Base-by-base conservation (phyloP, 305 asterid species). In the Rubia tinctorum region DNA sequence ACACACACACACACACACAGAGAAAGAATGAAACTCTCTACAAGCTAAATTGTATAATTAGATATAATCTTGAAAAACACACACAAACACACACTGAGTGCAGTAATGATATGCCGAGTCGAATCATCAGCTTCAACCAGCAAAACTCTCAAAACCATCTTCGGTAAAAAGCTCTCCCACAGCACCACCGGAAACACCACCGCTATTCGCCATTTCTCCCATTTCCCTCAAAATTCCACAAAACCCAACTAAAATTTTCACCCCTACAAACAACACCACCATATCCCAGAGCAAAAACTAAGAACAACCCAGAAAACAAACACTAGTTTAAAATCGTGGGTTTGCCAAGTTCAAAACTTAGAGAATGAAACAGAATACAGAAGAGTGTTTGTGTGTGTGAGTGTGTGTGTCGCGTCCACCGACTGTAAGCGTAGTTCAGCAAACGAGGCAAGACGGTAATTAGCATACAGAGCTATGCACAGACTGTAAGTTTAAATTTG, bases 51-150 rank as follows among this genome's bases (percentile, higher is more conserved):
- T 37, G 5, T 37, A 37, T 37, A 37, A 37, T 37, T 37, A 37
- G 40, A 6, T 6, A 37, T 37, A 37, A 37, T 37, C 40, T 3
- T 37, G 40, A 60, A 60, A 60, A 60, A 60, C 7, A 55, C 13
- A 23, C 11, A 12, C 10, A 22, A 2, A n/a, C 9, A 8, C 64
- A 22, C 75, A 94, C 99, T 98, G 79, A 94, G 97, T 34, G 96
- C 95, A 61, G 98, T 77, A 62, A 94, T 92, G 81, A 94, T 91
- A 82, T 94, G 98, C 82, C 98, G 74, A 11, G 99, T 94, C n/a
- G n/a, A n/a, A n/a, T n/a, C n/a, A n/a, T n/a, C n/a, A n/a, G n/a
- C 85, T 84, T 94, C 99, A 6, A 94, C 98, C 58, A 94, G 74
- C 79, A 94, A 84, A 71, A 94, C 97, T 69, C 96, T 88, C 67